These are phyloP conservation scores for Triticum monococcum DNA, from an alignment of 176 grass and related monocot species.

Conservation along the genomic window DNA sequence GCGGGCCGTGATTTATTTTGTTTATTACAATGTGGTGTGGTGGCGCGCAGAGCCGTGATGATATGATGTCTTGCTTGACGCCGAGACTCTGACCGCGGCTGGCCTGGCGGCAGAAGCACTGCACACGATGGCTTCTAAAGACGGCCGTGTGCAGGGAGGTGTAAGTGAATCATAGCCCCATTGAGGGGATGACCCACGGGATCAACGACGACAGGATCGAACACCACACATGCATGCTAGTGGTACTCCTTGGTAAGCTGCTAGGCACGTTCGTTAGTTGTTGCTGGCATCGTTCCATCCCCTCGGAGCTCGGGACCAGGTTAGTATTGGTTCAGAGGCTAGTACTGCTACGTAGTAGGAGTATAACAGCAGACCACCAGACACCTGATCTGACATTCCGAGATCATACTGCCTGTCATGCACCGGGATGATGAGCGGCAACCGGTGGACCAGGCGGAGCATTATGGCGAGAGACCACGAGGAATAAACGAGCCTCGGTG, in stretches of 20 bases:
- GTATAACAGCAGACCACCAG: background rate
- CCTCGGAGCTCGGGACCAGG: background rate
- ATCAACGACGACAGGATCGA: background rate
- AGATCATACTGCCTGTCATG: slow-evolving; percentile 7
- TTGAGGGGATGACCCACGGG: background rate
- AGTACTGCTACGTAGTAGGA: too few relatives aligned
- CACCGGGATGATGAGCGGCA: slow-evolving; percentile 13
- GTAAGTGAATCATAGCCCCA: too few relatives aligned
- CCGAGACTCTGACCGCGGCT: background rate
- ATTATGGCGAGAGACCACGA: background rate
- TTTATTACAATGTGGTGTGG: background rate
- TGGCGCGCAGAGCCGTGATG: background rate
- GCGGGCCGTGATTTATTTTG: background rate
- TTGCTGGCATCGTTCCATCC: background rate
- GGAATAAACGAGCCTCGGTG: background rate
- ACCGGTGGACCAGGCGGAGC: background rate
- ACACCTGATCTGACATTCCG: background rate
- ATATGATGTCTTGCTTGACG: background rate
- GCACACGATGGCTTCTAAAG: background rate
- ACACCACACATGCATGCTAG: background rate
- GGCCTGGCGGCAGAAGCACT: background rate
- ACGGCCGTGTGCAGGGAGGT: too few relatives aligned
- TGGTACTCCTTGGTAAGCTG: background rate
- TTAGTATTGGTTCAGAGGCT: background rate
- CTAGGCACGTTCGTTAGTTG: background rate